A percentile compares a stretch with the other conserved stretches of the same genome.
Conservation (phyloP, 2,329 filamentous ascomycete genomes). For the Colletotrichum zoysiae region DNA sequence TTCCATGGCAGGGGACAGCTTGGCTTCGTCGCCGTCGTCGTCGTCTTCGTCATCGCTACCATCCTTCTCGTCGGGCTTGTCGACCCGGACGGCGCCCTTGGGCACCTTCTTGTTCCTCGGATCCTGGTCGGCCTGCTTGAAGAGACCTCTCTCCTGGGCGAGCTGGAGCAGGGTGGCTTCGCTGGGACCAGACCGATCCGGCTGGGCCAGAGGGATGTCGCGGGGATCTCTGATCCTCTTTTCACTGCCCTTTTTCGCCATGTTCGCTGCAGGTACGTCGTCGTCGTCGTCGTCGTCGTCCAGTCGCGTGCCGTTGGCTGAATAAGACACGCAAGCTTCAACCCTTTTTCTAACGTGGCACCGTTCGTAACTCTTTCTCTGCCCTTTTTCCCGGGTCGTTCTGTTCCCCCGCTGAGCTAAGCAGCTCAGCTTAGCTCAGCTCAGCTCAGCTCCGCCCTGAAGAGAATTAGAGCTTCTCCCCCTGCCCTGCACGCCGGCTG, state of each 20-base stretch:
- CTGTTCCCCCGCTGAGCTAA: conserved; percentile 3
- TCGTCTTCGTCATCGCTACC: conserved; percentile 44
- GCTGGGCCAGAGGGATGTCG: conserved; percentile 74
- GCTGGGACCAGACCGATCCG: conserved; percentile 71
- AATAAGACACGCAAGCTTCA: conserved; percentile 14
- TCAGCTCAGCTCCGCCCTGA: conserved; percentile 23
- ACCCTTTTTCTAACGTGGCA: neutral
- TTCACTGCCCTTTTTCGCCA: conserved; percentile 56
- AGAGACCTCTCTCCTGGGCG: conserved; percentile 73
- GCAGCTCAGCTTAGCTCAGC: conserved; percentile 29
- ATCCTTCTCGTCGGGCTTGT: conserved; percentile 24
- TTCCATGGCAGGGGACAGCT: conserved; percentile 61
- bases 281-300: neutral
- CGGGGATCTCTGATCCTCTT: conserved; percentile 62
- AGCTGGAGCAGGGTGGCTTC: conserved; percentile 80
- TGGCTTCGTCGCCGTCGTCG: conserved; percentile 46
- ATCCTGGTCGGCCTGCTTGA: conserved; percentile 61
- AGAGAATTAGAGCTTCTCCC: conserved; percentile 3
- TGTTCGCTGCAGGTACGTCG: conserved; percentile 12
- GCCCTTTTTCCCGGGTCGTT: neutral
- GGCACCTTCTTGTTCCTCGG: conserved; percentile 52
- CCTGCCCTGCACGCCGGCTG: neutral
- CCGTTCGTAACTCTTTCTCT: neutral
- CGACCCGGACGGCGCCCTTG: conserved; percentile 37
- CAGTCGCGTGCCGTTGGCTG: conserved; percentile 16